Evolutionary conservation across 768 basidiomycete species (phyloP), one percentile per base, ranked within the genome.

Genomic region (Tulasnella sp.): DNA sequence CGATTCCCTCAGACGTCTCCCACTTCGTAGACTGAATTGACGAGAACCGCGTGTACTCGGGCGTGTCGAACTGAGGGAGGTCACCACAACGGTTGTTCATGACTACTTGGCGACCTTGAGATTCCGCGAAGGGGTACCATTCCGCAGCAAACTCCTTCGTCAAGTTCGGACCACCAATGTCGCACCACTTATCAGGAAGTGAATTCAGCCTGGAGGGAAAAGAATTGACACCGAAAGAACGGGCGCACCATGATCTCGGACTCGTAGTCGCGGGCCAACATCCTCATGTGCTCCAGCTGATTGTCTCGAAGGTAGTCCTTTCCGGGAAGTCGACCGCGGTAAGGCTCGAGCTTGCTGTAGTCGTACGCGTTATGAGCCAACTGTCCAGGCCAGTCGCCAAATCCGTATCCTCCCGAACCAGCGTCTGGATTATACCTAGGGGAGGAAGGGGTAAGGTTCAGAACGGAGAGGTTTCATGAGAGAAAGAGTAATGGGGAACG

Each of bases 1-100:
- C 82, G 78, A 91, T 88, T 38, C 90, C 90, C 80, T 90, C 91
- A 44, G 84, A 89, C 16, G 87, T 89, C 82, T 91, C 90, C 91
- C 90, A 91, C 44, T 85, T 87, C 34, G 84, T 83, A 0, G 87
- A 85, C 38, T 89, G 88, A 34, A 88, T 85, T 6, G 88, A 86
- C 21, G 86, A 87, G 56, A 89, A 90, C 0, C 84, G 84, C 1
- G 86, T 85, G 78, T 90, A 90, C 81, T 91, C 90, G 0, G 90
- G 89, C 0, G 90, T 90, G 78, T 88, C 87, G 79, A 89, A 90
- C 78, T 90, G 89, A 0, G 89, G 88, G 0, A 87, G 86, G 12
- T 86, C 86, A 36, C 87, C 88, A 79, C 89, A 89, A 10, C 88
- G 40, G 52, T 88, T 86, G 74, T 88, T 87, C 84, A 87, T 86